Evolutionary conservation across 371 early-diverging fungal species (phyloP).

Genomic region (Mucor plumbeus): DNA sequence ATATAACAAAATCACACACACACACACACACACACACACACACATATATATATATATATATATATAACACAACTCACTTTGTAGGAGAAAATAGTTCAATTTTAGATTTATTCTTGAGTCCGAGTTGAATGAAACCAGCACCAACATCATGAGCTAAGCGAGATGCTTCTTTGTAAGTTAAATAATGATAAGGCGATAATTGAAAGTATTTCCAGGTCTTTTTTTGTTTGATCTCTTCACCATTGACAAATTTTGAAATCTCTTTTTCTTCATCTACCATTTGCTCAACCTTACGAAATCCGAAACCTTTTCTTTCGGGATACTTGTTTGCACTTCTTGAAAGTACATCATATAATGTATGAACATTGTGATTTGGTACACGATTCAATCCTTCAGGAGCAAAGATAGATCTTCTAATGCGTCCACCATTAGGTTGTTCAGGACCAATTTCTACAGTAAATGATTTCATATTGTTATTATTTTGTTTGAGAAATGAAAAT

Average conservation of each 20-base stretch:
- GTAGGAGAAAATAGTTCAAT: conserved; percentile 77
- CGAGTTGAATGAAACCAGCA: conserved; percentile 69
- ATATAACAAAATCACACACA: too few species aligned
- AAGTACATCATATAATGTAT: conserved; percentile 74
- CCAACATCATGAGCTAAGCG: conserved; percentile 59
- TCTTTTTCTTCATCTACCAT: conserved; percentile 78
- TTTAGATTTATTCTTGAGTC: conserved; percentile 62
- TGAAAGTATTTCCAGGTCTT: conserved; percentile 88
- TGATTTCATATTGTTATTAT: conserved; percentile 25
- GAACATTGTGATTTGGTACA: conserved; percentile 55
- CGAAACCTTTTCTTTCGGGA: conserved; percentile 64
- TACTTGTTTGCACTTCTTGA: conserved; percentile 50
- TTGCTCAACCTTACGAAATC: conserved; percentile 69
- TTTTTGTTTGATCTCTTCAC: conserved; percentile 36
- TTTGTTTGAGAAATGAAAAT: conserved; percentile 9
- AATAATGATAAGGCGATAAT: conserved; percentile 59
- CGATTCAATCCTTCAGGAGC: conserved; percentile 56
- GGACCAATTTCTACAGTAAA: conserved; percentile 54
- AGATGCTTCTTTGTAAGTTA: conserved; percentile 64
- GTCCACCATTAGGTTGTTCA: conserved; percentile 56
- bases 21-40: too few species aligned
- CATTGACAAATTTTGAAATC: too few species aligned
- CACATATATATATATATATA: too few species aligned
- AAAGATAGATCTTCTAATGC: conserved; percentile 54
- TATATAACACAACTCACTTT: conserved; percentile 61